Evolutionary conservation across 2,329 filamentous ascomycete species (phyloP), one percentile per base, ranked within the genome.

Genomic region (Clonostachys solani): DNA sequence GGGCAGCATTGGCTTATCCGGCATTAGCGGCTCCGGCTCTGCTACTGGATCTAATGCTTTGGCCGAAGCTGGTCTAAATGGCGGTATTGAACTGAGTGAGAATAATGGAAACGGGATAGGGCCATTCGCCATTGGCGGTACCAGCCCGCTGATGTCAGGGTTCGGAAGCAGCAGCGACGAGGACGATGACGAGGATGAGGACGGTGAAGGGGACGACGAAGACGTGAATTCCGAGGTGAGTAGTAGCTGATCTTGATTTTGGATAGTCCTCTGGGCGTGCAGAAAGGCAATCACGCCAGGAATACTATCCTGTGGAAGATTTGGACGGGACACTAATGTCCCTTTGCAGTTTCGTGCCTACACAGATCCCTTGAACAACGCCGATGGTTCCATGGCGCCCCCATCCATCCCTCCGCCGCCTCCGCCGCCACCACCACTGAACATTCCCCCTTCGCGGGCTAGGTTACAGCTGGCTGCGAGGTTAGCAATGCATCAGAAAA

Each of bases 141-240:
- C 87, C 33, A 29, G 23, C 23, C 23, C 23, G 23, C 73, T 96
- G 50, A 80, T 94, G 68, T 92, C 89, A 61, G 91, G 92, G 45
- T 97, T 97, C 68, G 92, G 90, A 61, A 95, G 91, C 68, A 94
- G 89, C 43, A 96, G 91, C 60, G 91, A 96, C 57, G 92, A 96
- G 66, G 94, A 97, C 55, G 94, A 97, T 53, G 92, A 96, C 66
- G 94, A 97, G 55, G 94, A 97, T 53, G 92, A 96, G 57, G 92
- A 96, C 52, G 87, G 90, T 69, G 89, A 95, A 50, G 88, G 89
- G 49, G 87, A 87, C 54, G 86, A 92, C 54, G 87, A 89, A 56
- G 86, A 89, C 51, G 81, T 81, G 37, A 81, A 79, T 60, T 83
- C 76, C 52, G 82, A 85, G 81, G 82, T 85, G 69, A 78, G 81